Conservation (phyloP, 2,329 filamentous ascomycete genomes). For the Pyrenochaeta sp. region DNA sequence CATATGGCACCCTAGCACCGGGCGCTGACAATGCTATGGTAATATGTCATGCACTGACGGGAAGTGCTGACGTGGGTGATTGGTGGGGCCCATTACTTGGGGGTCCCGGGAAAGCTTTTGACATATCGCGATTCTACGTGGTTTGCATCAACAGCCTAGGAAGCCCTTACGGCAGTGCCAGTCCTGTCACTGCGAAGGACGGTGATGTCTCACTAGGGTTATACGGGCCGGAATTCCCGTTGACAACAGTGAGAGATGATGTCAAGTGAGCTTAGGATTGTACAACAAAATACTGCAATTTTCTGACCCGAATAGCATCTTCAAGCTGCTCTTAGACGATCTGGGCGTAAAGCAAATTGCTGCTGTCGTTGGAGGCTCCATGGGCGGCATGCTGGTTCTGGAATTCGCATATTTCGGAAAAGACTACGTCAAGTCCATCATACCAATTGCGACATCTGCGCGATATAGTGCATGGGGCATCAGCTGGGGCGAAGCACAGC, state of each 20-base stretch:
- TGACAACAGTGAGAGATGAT: slow-evolving; percentile 95
- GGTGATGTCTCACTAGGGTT: slow-evolving; percentile 75
- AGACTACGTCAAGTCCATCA: slow-evolving; percentile 80
- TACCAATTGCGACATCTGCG: slow-evolving; percentile 85
- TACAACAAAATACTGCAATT: not conserved
- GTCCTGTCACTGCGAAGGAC: slow-evolving; percentile 86
- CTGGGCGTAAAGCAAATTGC: slow-evolving; percentile 80
- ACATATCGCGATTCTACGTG: slow-evolving; percentile 83
- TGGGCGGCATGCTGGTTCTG: slow-evolving; percentile 89
- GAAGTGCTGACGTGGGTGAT: slow-evolving; percentile 82
- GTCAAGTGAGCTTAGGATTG: slow-evolving; percentile 71
- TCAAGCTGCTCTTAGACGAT: slow-evolving; percentile 81
- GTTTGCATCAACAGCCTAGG: slow-evolving; percentile 87
- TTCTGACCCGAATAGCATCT: slow-evolving; percentile 62
- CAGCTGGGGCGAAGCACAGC: slow-evolving; percentile 87
- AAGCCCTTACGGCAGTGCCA: slow-evolving; percentile 86
- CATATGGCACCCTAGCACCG: slow-evolving; percentile 64
- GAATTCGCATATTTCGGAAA: slow-evolving; percentile 92
- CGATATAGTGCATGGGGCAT: slow-evolving; percentile 89
- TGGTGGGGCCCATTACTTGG: slow-evolving; percentile 89
- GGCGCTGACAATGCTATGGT: slow-evolving; percentile 68
- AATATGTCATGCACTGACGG: slow-evolving; percentile 84
- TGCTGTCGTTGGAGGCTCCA: slow-evolving; percentile 81
- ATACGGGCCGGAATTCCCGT: slow-evolving; percentile 94
- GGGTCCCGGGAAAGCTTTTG: slow-evolving; percentile 79